phyloP scores from a whole-genome alignment of 2,329 filamentous ascomycete species.

The Dactylellina cionopaga region DNA sequence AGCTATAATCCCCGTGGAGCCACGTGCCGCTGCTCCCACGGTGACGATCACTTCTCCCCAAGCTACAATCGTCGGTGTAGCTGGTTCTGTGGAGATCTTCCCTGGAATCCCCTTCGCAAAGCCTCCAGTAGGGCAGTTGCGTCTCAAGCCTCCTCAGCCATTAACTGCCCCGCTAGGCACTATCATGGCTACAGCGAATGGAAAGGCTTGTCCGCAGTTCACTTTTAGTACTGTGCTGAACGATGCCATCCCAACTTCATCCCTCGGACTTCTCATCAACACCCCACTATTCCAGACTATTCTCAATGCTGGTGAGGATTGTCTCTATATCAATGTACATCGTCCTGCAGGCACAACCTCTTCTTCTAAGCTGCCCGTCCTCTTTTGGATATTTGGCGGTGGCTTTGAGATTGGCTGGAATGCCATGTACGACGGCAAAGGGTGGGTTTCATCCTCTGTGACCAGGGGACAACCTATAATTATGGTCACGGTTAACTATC shows the following conservation, averaged over 20 bases:
- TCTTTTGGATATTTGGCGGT: slow-evolving; percentile 78
- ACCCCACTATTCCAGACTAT: slow-evolving; percentile 69
- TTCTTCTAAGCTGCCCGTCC: slow-evolving; percentile 70
- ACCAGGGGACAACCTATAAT: slow-evolving; percentile 65
- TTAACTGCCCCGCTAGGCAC: slow-evolving; percentile 63
- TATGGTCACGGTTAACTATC: slow-evolving; percentile 68
- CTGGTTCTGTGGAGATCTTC: slow-evolving; percentile 69
- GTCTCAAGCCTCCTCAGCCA: slow-evolving; percentile 61
- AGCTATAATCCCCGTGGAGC: slow-evolving; percentile 60
- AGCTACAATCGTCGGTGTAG: slow-evolving; percentile 68
- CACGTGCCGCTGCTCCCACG: slow-evolving; percentile 64
- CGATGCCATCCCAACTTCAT: slow-evolving; percentile 61
- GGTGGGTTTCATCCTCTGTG: slow-evolving; percentile 56
- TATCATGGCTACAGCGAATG: slow-evolving; percentile 69
- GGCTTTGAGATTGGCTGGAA: slow-evolving; percentile 64
- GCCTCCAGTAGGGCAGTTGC: slow-evolving; percentile 66
- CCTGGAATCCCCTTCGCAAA: slow-evolving; percentile 70
- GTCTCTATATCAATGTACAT: slow-evolving; percentile 59
- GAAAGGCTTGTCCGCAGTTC: slow-evolving; percentile 78
- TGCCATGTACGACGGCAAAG: slow-evolving; percentile 59
- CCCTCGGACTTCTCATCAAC: slow-evolving; percentile 66
- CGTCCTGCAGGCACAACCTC: slow-evolving; percentile 67
- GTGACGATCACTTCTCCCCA: slow-evolving; percentile 65
- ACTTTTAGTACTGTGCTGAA: slow-evolving; percentile 66
- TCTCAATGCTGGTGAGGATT: slow-evolving; percentile 67